These are phyloP conservation scores for Plantago coronopus DNA, from an alignment of 305 asterid genomes.

Conservation along the genomic window DNA sequence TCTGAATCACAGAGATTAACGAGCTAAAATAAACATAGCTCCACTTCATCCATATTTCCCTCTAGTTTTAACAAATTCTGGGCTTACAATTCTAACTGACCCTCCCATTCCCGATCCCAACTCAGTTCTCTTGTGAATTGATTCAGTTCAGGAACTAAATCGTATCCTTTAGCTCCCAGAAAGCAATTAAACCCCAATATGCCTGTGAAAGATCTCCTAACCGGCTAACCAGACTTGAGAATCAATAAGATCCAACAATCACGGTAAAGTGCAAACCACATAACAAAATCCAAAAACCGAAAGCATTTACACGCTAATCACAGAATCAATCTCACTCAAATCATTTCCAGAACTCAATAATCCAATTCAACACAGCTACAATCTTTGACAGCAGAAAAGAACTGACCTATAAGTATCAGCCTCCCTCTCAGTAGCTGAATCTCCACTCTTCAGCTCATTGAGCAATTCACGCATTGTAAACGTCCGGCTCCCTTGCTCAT, in stretches of 20 bases:
- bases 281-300: neutral
- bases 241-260: neutral
- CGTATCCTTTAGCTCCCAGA: too few relatives aligned
- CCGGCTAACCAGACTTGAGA: neutral
- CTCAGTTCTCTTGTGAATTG: neutral
- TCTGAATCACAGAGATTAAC: constrained; percentile 9
- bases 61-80: neutral
- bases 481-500: constrained; percentile 65
- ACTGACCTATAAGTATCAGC: constrained; percentile 41
- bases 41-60: neutral
- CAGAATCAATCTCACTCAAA: too few relatives aligned
- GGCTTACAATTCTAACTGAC: neutral
- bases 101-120: neutral
- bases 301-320: too few relatives aligned
- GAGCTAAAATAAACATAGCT: neutral
- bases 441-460: constrained; percentile 79
- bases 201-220: neutral
- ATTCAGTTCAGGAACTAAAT: too few relatives aligned
- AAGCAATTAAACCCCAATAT: too few relatives aligned
- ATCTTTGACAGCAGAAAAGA: neutral
- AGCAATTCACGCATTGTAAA: constrained; percentile 94
- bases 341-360: too few relatives aligned
- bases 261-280: neutral
- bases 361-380: too few relatives aligned
- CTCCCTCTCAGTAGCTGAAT: constrained; percentile 45